Percentiles rank a stretch among this genome's conserved stretches.
Evolutionary conservation across 192 early-diverging fungal genomes (phyloP).

Genomic region (Coemansia sp.): DNA sequence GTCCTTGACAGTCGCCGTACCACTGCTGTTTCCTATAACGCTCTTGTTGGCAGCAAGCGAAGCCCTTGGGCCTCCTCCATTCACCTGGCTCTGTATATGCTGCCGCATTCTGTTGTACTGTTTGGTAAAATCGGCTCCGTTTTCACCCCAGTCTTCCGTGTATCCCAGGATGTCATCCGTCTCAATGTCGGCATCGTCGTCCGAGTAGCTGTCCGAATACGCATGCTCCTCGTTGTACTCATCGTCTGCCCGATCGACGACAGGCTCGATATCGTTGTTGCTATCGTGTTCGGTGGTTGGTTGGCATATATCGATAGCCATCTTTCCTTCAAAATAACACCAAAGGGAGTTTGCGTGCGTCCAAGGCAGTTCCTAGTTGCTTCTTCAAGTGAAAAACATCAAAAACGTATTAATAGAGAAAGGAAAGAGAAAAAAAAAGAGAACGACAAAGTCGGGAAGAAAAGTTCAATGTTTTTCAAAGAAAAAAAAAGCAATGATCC

Average conservation of each 20-base stretch:
- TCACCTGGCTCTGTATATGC: constrained; percentile 56
- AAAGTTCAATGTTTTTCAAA: neutral
- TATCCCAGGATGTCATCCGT: constrained; percentile 76
- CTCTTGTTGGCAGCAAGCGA: neutral
- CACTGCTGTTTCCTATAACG: constrained; percentile 11
- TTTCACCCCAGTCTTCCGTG: constrained; percentile 77
- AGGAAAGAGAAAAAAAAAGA: neutral
- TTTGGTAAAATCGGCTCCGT: constrained; percentile 90
- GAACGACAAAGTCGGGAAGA: neutral
- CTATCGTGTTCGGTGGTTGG: neutral
- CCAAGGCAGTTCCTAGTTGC: neutral
- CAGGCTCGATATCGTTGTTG: neutral
- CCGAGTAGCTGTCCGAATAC: constrained; percentile 17
- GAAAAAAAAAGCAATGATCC: neutral
- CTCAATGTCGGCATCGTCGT: constrained; percentile 58
- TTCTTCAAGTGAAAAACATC: neutral
- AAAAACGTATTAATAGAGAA: neutral
- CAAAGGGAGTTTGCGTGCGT: too few species aligned
- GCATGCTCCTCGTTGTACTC: constrained; percentile 5
- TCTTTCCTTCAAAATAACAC: neutral
- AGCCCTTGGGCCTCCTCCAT: neutral
- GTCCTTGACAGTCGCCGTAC: constrained; percentile 21
- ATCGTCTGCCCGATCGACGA: neutral
- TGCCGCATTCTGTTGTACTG: constrained; percentile 83
- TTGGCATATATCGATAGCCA: constrained; percentile 6